Percentiles rank a stretch among this genome's conserved stretches.
phyloP scores from a whole-genome alignment of 345 rosid genomes.

The Salix exigua region DNA sequence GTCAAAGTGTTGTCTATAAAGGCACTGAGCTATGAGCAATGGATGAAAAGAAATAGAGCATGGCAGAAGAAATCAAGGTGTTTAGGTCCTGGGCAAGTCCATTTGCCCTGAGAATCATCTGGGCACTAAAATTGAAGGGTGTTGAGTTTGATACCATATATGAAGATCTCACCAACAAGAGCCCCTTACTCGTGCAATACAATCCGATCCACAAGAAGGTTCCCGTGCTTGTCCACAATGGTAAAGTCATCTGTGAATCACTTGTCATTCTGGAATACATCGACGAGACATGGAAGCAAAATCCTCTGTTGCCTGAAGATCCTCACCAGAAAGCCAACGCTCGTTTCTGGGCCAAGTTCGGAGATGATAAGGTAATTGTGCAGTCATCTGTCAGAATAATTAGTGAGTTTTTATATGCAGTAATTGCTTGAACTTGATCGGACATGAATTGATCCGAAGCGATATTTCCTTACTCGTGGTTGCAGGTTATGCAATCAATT shows the following conservation, averaged over 20 bases:
- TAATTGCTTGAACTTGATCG: neutral
- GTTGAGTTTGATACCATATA: neutral
- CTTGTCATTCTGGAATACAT: slow-evolving; percentile 10
- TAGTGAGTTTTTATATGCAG: neutral
- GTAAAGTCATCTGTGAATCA: neutral
- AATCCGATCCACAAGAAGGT: neutral
- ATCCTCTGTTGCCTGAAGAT: slow-evolving; percentile 6
- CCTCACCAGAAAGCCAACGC: neutral
- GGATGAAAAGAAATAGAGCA: neutral
- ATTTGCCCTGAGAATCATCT: neutral
- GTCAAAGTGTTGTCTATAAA: neutral
- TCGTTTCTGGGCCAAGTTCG: slow-evolving; percentile 8
- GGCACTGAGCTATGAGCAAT: neutral
- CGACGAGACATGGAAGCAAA: slow-evolving; percentile 9
- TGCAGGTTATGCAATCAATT: neutral
- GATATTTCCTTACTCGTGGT: neutral
- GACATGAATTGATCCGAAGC: too few relatives aligned
- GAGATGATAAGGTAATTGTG: slow-evolving; percentile 5
- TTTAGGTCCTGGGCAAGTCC: neutral
- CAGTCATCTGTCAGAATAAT: neutral
- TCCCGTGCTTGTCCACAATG: slow-evolving; percentile 2
- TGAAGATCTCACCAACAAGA: slow-evolving; percentile 1
- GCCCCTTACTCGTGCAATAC: neutral
- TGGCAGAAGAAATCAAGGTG: neutral
- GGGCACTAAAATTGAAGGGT: slow-evolving; percentile 5